Evolutionary conservation across 2,329 filamentous ascomycete species (phyloP).

Genomic region (Harringtonia aguacate): DNA sequence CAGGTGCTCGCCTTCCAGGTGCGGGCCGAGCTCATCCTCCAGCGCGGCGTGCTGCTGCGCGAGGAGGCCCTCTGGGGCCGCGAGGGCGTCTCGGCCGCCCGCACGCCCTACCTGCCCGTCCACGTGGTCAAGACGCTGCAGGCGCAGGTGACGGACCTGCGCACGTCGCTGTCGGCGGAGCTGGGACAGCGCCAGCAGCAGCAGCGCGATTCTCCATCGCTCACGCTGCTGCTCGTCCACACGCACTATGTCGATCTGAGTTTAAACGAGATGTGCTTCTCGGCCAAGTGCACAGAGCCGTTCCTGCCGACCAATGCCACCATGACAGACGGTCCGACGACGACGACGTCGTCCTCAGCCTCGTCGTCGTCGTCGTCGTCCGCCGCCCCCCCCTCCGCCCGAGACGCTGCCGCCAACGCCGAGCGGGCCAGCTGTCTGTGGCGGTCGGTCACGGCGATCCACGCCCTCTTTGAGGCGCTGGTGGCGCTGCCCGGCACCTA

Average conservation of each 20-base stretch:
- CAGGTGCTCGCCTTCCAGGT: constrained; percentile 31
- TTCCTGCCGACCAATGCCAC: too few relatives aligned
- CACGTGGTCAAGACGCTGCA: background rate
- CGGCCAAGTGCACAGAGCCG: background rate
- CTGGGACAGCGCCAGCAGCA: too few relatives aligned
- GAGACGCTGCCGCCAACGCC: background rate
- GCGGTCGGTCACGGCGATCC: constrained; percentile 6
- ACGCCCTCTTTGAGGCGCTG: constrained; percentile 3
- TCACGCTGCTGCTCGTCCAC: too few relatives aligned
- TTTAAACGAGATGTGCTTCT: constrained; percentile 1
- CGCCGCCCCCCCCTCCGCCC: background rate
- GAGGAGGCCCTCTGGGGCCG: background rate
- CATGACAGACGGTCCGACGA: too few relatives aligned
- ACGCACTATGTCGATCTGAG: constrained; percentile 2
- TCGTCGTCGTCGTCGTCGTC: too few relatives aligned
- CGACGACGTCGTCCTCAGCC: too few relatives aligned
- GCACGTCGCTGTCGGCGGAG: background rate
- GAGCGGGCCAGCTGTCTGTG: constrained; percentile 2
- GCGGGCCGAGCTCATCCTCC: constrained; percentile 26
- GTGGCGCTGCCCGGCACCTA: background rate
- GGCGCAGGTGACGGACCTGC: background rate
- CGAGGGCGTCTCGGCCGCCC: background rate
- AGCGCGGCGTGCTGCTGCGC: constrained; percentile 15
- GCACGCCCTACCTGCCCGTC: background rate
- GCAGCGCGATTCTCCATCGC: too few relatives aligned